Base-by-base conservation (phyloP, 768 basidiomycete species). In the Cystofilobasidium bisporidii region DNA sequence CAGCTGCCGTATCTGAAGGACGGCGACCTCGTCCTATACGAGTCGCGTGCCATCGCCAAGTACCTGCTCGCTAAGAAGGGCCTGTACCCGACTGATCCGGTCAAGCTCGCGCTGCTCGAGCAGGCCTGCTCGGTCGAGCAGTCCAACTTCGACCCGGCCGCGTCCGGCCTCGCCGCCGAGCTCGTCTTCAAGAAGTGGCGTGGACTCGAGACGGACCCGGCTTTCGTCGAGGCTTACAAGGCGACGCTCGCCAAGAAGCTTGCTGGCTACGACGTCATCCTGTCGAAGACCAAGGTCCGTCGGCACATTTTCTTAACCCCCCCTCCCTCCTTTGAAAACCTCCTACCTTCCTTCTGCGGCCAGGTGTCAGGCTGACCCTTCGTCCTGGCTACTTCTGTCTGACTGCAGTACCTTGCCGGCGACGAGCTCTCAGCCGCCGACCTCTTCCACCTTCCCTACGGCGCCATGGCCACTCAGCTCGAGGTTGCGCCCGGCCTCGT, bases 21-120 rank as follows among this genome's bases (percentile, higher is more conserved):
- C 30, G 84, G 84, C 47, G 86, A 84, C 6, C 83, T 86, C 75
- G 77, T 81, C 64, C 71, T 88, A 32, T 86, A 81, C 74, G 75
- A 74, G 53, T 68, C 63, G 10, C 63, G 72, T 26, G 71, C 70
- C 17, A 86, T 87, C 69, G 75, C 73, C 43, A 81, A 83, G 18
- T 88, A 87, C 73, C 72, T 87, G 71, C 81, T 79, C 41, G 74
- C 75, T 45, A 86, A 86, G 59, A 80, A 84, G 68, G 84, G 84
- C 26, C 79, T 87, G 38, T 76, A 84, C 33, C 86, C 86, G 18
- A 61, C 61, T 50, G 67, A 74, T 5, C 55, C 72, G 30, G 79
- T 80, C 41, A 73, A 77, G 72, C 36, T 73, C 11, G 83, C 81
- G 1, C 74, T 81, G 15, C 69, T 71, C 79, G 1, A 78, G 82